phyloP scores from a whole-genome alignment of 306 rosid genomes.

The Corylus americana region DNA sequence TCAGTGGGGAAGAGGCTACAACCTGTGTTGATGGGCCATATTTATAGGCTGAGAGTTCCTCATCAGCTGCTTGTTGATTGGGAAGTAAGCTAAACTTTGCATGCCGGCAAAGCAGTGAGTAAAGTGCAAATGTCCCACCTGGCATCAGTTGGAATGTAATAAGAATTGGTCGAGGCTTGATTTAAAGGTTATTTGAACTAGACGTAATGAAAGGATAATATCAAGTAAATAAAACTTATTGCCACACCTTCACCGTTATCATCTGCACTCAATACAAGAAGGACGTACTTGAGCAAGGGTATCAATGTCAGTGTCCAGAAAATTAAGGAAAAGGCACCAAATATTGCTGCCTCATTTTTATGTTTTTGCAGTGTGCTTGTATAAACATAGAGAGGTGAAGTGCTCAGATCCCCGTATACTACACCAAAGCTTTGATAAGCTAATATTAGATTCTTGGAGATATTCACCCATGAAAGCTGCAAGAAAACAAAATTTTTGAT shows the following conservation, averaged over 20 bases:
- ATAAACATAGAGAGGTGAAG: conserved; percentile 84
- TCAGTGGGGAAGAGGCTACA: conserved; percentile 51
- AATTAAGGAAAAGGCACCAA: conserved; percentile 83
- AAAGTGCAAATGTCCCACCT: conserved; percentile 93
- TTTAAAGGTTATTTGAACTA: neutral
- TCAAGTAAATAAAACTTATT: neutral
- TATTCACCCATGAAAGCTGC: conserved; percentile 59
- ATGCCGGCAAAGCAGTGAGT: conserved; percentile 82
- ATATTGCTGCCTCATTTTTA: conserved; percentile 62
- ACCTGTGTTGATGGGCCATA: conserved; percentile 73
- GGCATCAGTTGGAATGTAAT: conserved; percentile 27
- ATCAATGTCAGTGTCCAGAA: conserved; percentile 79
- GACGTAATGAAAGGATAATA: neutral
- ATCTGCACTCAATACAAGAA: conserved; percentile 78
- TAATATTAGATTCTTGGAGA: conserved; percentile 58
- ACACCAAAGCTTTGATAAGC: conserved; percentile 93
- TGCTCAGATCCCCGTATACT: conserved; percentile 83
- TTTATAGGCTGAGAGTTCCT: conserved; percentile 74
- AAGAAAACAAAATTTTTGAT: conserved; percentile 27
- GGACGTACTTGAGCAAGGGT: conserved; percentile 73
- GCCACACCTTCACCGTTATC: conserved; percentile 80
- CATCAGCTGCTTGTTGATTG: conserved; percentile 90
- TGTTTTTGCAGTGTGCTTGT: conserved; percentile 55
- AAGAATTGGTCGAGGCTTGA: conserved; percentile 20
- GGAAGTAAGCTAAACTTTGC: conserved; percentile 85